Percentiles rank a stretch among this genome's conserved stretches.
These are phyloP conservation scores for Blastomyces gilchristii DNA, from an alignment of 2,329 filamentous ascomycete genomes.

Conservation along the genomic window DNA sequence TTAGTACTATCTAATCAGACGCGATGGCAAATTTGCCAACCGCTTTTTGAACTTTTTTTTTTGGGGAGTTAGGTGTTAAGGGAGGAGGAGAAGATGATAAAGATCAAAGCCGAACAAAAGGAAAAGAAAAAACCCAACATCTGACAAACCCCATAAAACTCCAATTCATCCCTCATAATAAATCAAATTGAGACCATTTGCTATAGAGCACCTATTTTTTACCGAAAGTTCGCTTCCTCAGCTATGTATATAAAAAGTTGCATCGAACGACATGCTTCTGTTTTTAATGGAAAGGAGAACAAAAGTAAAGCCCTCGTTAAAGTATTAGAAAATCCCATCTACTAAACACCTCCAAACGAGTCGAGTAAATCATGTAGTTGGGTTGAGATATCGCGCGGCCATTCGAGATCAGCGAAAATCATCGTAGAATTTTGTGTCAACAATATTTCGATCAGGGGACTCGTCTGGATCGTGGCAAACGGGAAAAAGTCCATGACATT, in stretches of 20 bases:
- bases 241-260: background rate
- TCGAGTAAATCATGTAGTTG: constrained; percentile 5
- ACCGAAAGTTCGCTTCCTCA: background rate
- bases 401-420: constrained; percentile 8
- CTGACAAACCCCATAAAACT: background rate
- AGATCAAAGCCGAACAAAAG: background rate
- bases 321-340: background rate
- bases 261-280: background rate
- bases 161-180: constrained; percentile 2
- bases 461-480: constrained; percentile 26
- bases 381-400: constrained; percentile 5
- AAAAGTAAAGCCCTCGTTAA: background rate
- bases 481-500: constrained; percentile 30
- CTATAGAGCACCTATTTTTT: background rate
- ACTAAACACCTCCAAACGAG: constrained; percentile 5
- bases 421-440: constrained; percentile 14
- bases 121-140: background rate
- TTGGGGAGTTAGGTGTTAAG: too few relatives aligned
- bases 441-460: constrained; percentile 21
- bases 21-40: background rate
- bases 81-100: too few relatives aligned
- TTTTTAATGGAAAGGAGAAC: background rate
- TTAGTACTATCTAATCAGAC: background rate
- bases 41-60: too few relatives aligned
- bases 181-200: background rate